Evolutionary conservation across 2,329 filamentous ascomycete genomes (phyloP).

Genomic region (Penicillium sp.): DNA sequence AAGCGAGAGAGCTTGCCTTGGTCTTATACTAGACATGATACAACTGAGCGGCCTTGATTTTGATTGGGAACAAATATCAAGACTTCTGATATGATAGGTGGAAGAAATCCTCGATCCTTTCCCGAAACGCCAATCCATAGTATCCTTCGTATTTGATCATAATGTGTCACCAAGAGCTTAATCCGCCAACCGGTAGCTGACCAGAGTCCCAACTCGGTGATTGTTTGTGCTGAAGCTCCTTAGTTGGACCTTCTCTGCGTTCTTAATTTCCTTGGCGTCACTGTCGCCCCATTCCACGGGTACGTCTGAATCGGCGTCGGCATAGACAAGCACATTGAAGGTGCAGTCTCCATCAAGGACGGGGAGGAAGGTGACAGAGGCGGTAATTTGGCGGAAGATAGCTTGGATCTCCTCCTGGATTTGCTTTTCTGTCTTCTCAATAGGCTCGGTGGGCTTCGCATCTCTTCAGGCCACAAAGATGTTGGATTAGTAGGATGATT

Average conservation of each 20-base stretch:
- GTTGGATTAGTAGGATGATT: neutral
- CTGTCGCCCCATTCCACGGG: constrained; percentile 98
- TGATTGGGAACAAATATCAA: neutral
- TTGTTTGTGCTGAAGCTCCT: constrained; percentile 94
- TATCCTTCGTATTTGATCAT: constrained; percentile 22
- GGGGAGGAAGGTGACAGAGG: constrained; percentile 92
- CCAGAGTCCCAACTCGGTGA: constrained; percentile 89
- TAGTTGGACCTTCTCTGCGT: constrained; percentile 92
- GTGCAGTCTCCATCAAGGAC: constrained; percentile 94
- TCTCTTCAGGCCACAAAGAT: constrained; percentile 24
- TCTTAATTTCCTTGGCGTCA: constrained; percentile 92
- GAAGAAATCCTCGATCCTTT: constrained; percentile 4
- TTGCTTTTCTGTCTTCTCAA: constrained; percentile 84
- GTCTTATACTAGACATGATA: constrained; percentile 14
- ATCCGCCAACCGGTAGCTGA: constrained; percentile 71
- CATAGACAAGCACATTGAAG: constrained; percentile 97
- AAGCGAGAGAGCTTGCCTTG: constrained; percentile 30
- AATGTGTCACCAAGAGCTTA: constrained; percentile 19
- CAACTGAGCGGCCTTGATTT: neutral
- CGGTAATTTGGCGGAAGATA: constrained; percentile 96
- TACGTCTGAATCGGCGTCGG: constrained; percentile 92
- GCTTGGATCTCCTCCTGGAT: constrained; percentile 95
- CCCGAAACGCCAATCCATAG: constrained; percentile 23
- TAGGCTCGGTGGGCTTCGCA: constrained; percentile 25
- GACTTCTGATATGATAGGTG: neutral